Evolutionary conservation across 768 basidiomycete species (phyloP).

Genomic region (Phaeotremella fagi): DNA sequence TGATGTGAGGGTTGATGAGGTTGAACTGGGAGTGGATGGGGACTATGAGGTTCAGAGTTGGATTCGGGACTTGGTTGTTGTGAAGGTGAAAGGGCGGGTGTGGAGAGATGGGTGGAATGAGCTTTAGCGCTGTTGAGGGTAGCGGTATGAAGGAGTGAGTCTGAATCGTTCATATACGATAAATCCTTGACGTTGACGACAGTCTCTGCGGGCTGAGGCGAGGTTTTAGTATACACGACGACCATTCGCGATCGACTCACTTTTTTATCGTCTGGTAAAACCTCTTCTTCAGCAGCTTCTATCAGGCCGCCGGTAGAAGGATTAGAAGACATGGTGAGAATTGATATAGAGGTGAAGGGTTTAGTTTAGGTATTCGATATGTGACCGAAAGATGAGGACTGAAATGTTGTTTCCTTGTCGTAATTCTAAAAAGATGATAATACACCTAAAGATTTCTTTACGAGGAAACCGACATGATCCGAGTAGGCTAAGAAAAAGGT

Average conservation of each 20-base stretch:
- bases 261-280: conserved; percentile 23
- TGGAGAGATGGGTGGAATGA: conserved; percentile 3
- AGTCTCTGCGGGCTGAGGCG: conserved; percentile 3
- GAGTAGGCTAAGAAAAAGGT: too few relatives aligned
- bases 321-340: conserved; percentile 11
- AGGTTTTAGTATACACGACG: not conserved
- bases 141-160: conserved; percentile 8
- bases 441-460: not conserved
- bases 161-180: conserved; percentile 15
- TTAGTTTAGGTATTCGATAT: not conserved
- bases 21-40: conserved; percentile 4
- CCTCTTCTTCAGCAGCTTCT: conserved; percentile 23
- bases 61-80: conserved; percentile 22
- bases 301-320: conserved; percentile 5
- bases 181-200: conserved; percentile 25
- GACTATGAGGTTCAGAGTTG: conserved; percentile 14
- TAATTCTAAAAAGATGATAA: too few relatives aligned
- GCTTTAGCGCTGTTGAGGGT: conserved; percentile 3
- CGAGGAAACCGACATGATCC: not conserved
- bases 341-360: not conserved
- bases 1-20: conserved; percentile 7
- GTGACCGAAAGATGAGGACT: not conserved
- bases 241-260: too few relatives aligned
- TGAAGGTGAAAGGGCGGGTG: conserved; percentile 18
- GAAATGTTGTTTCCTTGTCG: too few relatives aligned